Conservation (phyloP, 2,329 filamentous ascomycete species). For the Arthrocladium fulminans region DNA sequence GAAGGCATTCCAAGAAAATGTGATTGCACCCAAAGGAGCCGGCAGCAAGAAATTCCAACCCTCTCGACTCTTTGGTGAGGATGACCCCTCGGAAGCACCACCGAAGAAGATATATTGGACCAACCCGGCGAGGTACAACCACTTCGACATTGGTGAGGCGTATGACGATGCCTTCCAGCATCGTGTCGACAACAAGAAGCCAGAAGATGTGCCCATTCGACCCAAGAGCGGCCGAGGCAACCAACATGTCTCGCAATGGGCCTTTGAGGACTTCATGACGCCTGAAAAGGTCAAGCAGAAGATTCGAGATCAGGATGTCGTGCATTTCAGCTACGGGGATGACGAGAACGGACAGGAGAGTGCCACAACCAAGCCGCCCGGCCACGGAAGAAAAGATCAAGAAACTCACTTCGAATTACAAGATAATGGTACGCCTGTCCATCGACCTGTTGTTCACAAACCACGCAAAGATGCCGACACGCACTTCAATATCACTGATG, state of each 20-base stretch:
- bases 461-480: constrained; percentile 69
- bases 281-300: constrained; percentile 65
- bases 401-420: constrained; percentile 75
- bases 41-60: constrained; percentile 41
- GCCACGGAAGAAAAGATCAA: constrained; percentile 64
- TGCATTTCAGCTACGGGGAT: constrained; percentile 64
- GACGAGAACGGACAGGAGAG: constrained; percentile 48
- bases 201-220: constrained; percentile 14
- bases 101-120: constrained; percentile 43
- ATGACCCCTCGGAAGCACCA: constrained; percentile 39
- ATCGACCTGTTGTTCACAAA: constrained; percentile 29
- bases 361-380: constrained; percentile 33
- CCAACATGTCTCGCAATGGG: constrained; percentile 65
- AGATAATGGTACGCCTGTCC: constrained; percentile 48
- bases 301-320: constrained; percentile 58
- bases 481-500: constrained; percentile 75
- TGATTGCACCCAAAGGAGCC: constrained; percentile 39
- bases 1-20: constrained; percentile 20
- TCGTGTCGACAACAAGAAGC: constrained; percentile 23
- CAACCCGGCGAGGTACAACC: constrained; percentile 70
- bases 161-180: constrained; percentile 21
- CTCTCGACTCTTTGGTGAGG: constrained; percentile 50
- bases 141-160: constrained; percentile 66
- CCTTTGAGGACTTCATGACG: constrained; percentile 78
- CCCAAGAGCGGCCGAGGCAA: constrained; percentile 20